Conservation (phyloP, 768 basidiomycete species). For the Podaxis pistillaris region DNA sequence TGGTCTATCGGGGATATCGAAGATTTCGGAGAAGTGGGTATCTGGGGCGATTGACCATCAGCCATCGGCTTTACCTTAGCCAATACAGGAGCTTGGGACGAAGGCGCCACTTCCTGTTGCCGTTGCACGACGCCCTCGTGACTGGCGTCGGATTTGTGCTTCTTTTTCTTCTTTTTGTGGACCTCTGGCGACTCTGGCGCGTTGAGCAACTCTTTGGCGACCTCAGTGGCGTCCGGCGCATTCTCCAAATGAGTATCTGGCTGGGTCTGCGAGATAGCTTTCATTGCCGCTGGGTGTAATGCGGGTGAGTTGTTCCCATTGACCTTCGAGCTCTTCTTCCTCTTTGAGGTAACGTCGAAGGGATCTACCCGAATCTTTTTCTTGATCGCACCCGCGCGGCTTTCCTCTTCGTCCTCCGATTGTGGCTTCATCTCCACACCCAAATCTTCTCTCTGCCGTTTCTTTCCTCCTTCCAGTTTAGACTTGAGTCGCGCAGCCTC, state of each 20-base stretch:
- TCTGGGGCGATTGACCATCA: not conserved
- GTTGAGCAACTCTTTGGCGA: not conserved
- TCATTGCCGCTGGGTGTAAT: not conserved
- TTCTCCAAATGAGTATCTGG: not conserved
- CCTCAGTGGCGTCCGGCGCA: not conserved
- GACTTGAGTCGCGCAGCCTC: constrained; percentile 64
- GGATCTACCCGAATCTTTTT: constrained; percentile 63
- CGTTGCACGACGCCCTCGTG: not conserved
- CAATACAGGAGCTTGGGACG: not conserved
- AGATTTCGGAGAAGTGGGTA: not conserved
- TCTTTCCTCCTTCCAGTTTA: constrained; percentile 50
- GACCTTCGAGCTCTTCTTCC: constrained; percentile 26
- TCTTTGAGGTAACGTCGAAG: constrained; percentile 50
- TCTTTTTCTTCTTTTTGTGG: constrained; percentile 5
- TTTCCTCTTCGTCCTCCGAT: constrained; percentile 52
- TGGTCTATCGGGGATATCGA: not conserved
- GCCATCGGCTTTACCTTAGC: not conserved
- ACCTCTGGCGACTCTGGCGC: not conserved
- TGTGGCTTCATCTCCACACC: constrained; percentile 21
- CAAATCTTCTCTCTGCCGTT: constrained; percentile 44
- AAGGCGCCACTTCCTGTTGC: not conserved
- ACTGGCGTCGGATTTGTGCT: not conserved
- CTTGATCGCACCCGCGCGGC: constrained; percentile 53
- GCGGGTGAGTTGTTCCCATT: not conserved
- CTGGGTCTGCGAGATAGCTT: not conserved